Evolutionary conservation across 2,329 filamentous ascomycete species (phyloP).

Genomic region (Fusarium avenaceum): DNA sequence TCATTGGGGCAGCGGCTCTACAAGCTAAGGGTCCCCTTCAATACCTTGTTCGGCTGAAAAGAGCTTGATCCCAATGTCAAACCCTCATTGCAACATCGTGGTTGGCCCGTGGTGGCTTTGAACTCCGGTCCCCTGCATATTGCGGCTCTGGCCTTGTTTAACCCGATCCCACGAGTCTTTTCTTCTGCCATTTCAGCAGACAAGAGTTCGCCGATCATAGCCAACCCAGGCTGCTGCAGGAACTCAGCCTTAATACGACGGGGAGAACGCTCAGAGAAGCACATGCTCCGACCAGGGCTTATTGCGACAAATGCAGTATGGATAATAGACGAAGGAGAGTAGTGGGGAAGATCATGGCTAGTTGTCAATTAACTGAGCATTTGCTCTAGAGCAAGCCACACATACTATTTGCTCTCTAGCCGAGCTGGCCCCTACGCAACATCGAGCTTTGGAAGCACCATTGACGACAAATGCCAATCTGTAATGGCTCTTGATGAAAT

Average conservation of each 20-base stretch:
- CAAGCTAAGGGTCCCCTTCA: constrained; percentile 13
- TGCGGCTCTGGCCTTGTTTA: constrained; percentile 30
- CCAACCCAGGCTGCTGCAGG: constrained; percentile 19
- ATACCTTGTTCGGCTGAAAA: constrained; percentile 36
- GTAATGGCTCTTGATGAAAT: constrained; percentile 42
- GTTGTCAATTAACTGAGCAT: constrained; percentile 6
- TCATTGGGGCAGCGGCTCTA: constrained; percentile 10
- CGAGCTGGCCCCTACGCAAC: background rate
- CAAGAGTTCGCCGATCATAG: constrained; percentile 38
- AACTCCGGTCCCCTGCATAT: constrained; percentile 30
- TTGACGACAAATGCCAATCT: constrained; percentile 42
- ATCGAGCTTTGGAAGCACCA: constrained; percentile 42
- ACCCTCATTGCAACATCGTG: constrained; percentile 13
- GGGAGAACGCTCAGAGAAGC: constrained; percentile 9
- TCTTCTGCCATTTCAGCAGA: constrained; percentile 40
- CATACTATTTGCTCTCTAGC: constrained; percentile 25
- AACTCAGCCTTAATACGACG: constrained; percentile 41
- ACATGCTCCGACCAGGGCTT: constrained; percentile 9
- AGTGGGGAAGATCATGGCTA: background rate
- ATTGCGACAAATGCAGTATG: background rate
- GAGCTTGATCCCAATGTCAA: constrained; percentile 7
- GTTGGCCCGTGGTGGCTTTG: constrained; percentile 27
- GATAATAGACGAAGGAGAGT: background rate
- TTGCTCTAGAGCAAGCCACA: constrained; percentile 27
- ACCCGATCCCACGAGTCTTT: constrained; percentile 14